Evolutionary conservation across 2,329 filamentous ascomycete species (phyloP), one percentile per base, ranked within the genome.

Genomic region (Ascochyta viciae-villosae): DNA sequence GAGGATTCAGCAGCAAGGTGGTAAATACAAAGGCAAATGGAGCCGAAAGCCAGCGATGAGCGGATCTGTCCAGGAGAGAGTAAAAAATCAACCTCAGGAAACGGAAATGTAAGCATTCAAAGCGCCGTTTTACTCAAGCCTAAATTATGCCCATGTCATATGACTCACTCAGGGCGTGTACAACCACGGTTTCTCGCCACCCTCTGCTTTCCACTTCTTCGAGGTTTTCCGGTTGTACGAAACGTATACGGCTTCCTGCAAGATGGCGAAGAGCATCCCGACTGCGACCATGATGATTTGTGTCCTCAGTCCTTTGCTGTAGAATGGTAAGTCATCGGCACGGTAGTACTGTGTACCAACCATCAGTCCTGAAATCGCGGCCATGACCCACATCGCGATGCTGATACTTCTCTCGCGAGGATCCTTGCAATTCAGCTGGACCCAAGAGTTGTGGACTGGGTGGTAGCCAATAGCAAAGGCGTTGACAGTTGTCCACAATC

Each of bases 341-440:
- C 76, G 75, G 50, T 82, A 83, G 34, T 82, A 82, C 58, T 82
- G 81, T 8, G 81, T 79, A 0, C 82, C 81, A 0, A 77, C 78
- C 80, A 83, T 82, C 49, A 83, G 57, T 0, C 82, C 81, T 12
- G 70, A 76, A 7, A 81, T 83, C 3, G 81, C 80, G n/a, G 72
- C 77, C 81, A 83, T 83, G 2, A 83, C 81, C 75, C 74, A 77
- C 78, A 80, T 76, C 74, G 82, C 81, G 42, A 84, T 78, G 19
- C 72, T 75, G 46, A 84, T 81, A 57, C 80, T 83, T 49, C 81
- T 66, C 64, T 83, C 81, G 4, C 76, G 67, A 0, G 78, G 63
- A 16, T 78, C 78, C 13, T 70, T 72, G 60, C 82, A 83, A 59
- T 84, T 85, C 6, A 83, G 68, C 62, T 83, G 80, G 16, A 82